Percentiles rank a stretch among this genome's conserved stretches.
These are phyloP conservation scores for Bimuria novae-zelandiae DNA, from an alignment of 2,329 filamentous ascomycete species.

Conservation along the genomic window DNA sequence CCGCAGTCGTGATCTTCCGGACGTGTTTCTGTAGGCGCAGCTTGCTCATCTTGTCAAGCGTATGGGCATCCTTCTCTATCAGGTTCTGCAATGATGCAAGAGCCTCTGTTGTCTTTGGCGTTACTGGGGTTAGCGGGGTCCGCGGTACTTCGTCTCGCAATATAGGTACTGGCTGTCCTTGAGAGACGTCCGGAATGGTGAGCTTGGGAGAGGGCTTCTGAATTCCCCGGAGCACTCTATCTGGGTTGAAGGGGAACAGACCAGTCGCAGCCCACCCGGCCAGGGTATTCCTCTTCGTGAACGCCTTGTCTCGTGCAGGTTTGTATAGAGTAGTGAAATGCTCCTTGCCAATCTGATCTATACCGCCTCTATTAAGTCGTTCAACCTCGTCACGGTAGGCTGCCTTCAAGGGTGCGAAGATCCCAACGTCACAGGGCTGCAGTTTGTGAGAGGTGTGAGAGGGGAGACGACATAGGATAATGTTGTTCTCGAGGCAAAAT, in stretches of 20 bases:
- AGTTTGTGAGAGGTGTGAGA: not conserved
- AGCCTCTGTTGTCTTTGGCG: slow-evolving; percentile 14
- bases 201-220: too few species aligned
- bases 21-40: slow-evolving; percentile 2
- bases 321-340: not conserved
- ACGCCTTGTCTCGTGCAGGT: not conserved
- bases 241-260: not conserved
- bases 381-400: not conserved
- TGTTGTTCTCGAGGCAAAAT: not conserved
- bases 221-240: not conserved
- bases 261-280: not conserved
- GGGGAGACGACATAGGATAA: not conserved
- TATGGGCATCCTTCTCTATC: slow-evolving; percentile 19
- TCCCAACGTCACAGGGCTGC: not conserved
- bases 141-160: not conserved
- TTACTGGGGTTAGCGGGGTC: too few species aligned
- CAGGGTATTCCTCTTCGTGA: not conserved
- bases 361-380: not conserved
- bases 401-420: not conserved
- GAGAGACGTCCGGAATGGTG: not conserved
- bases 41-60: slow-evolving; percentile 14
- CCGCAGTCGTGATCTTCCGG: slow-evolving; percentile 17
- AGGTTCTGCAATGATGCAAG: slow-evolving; percentile 15
- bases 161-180: not conserved
- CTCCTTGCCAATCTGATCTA: not conserved